Conservation (phyloP, 2,329 filamentous ascomycete genomes). For the Pseudogymnoascus sp. region DNA sequence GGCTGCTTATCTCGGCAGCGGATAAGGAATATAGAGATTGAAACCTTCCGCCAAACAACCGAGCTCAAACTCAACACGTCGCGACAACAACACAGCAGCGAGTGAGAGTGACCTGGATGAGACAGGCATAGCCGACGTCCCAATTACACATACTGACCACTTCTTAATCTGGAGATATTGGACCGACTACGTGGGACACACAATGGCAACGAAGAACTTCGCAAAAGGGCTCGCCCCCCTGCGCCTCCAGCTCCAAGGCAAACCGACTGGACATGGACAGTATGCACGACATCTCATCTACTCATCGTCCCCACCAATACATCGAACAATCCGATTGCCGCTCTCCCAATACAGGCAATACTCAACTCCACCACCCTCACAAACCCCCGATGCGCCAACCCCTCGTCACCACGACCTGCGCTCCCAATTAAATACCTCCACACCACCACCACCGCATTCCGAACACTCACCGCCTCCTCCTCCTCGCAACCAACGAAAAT, state of each 20-base stretch:
- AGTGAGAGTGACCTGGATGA: background rate
- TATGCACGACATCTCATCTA: background rate
- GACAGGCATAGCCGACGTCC: background rate
- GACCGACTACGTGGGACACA: background rate
- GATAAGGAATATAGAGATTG: background rate
- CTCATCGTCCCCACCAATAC: background rate
- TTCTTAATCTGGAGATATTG: background rate
- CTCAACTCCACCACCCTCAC: background rate
- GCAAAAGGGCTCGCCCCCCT: background rate
- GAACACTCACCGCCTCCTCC: slow-evolving; percentile 9
- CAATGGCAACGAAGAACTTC: background rate
- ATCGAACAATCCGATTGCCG: background rate
- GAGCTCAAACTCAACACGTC: background rate
- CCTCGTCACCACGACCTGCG: slow-evolving; percentile 17
- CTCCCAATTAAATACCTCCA: slow-evolving; percentile 21
- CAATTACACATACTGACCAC: background rate
- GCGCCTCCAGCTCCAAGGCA: background rate
- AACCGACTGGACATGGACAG: background rate
- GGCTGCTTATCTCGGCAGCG: background rate
- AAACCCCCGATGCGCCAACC: background rate
- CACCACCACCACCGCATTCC: slow-evolving; percentile 5
- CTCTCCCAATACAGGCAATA: slow-evolving; percentile 2
- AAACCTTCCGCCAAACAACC: background rate
- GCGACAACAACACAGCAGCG: background rate
- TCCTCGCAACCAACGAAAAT: slow-evolving; percentile 19